A percentile compares a stretch with the other conserved stretches of the same genome.
Evolutionary conservation across 345 rosid species (phyloP).

Genomic region (Chamaenerion angustifolium): DNA sequence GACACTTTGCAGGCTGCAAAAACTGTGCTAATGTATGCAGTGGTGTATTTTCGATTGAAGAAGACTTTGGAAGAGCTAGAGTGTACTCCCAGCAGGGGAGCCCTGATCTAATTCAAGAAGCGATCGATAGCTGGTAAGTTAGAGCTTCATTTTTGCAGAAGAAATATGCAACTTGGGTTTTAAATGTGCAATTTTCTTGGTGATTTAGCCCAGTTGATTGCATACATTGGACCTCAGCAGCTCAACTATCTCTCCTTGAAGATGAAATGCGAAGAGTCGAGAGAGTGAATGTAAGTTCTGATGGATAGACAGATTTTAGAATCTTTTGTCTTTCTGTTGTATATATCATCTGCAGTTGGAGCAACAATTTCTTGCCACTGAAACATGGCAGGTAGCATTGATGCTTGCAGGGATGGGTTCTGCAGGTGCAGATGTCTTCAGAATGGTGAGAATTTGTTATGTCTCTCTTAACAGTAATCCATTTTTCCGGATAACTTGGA

Average conservation of each 20-base stretch:
- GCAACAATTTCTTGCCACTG: background rate
- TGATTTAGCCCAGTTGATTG: conserved; percentile 90
- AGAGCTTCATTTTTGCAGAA: background rate
- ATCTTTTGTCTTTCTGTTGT: too few species aligned
- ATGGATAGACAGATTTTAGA: too few species aligned
- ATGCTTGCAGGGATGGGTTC: conserved; percentile 99
- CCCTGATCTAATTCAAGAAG: conserved; percentile 48
- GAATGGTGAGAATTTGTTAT: conserved; percentile 43
- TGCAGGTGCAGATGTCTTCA: conserved; percentile 56
- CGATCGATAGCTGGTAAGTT: conserved; percentile 78
- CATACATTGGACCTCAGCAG: conserved; percentile 87
- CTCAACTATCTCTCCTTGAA: conserved; percentile 86
- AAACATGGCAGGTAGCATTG: conserved; percentile 61
- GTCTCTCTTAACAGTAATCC: too few species aligned
- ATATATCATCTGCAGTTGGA: too few species aligned
- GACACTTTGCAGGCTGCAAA: conserved; percentile 56
- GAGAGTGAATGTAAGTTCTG: conserved; percentile 72
- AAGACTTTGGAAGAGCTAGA: conserved; percentile 92
- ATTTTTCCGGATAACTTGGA: too few species aligned
- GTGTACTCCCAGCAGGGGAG: conserved; percentile 59
- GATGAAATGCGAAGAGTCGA: conserved; percentile 94
- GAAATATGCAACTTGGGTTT: too few species aligned
- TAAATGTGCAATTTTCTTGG: conserved; percentile 2
- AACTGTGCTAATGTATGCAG: conserved; percentile 78
- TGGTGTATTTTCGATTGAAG: conserved; percentile 70